Conservation (phyloP, 2,329 filamentous ascomycete species). For the Cytospora leucostoma region DNA sequence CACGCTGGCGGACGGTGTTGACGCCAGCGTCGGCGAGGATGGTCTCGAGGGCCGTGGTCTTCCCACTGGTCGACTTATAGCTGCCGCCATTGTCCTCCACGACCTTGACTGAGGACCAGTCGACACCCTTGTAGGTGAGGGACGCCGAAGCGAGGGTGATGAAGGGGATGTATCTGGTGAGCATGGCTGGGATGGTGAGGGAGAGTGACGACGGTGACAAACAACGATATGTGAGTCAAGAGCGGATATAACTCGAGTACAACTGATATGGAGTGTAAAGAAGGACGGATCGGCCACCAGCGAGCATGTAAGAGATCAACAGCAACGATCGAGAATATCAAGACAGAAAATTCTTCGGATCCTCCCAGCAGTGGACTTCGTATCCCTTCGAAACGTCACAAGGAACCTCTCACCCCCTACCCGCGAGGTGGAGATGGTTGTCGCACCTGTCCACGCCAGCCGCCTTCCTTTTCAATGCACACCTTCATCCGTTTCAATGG, state of each 20-base stretch:
- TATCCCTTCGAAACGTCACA: not conserved
- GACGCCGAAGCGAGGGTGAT: slow-evolving; percentile 21
- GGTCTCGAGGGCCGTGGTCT: slow-evolving; percentile 57
- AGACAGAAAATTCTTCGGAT: not conserved
- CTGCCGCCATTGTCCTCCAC: slow-evolving; percentile 62
- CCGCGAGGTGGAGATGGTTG: not conserved
- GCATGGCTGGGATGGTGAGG: slow-evolving; percentile 7
- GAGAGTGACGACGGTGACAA: not conserved
- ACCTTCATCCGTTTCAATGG: not conserved
- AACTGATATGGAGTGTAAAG: not conserved
- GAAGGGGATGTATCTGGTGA: slow-evolving; percentile 17
- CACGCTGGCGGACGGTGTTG: slow-evolving; percentile 69
- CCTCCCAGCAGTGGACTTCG: not conserved
- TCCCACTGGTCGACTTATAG: slow-evolving; percentile 60
- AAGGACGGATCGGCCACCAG: slow-evolving; percentile 14
- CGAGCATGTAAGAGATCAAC: not conserved
- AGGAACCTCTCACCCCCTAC: not conserved
- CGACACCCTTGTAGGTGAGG: slow-evolving; percentile 26
- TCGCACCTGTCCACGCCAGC: slow-evolving; percentile 7
- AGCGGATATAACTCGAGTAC: not conserved
- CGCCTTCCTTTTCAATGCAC: not conserved
- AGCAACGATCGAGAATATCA: not conserved
- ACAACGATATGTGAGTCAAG: not conserved
- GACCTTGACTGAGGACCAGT: slow-evolving; percentile 59
- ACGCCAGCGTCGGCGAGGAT: slow-evolving; percentile 64